Evolutionary conservation across 2,329 filamentous ascomycete genomes (phyloP).

Genomic region (Arthrinium puccinioides): DNA sequence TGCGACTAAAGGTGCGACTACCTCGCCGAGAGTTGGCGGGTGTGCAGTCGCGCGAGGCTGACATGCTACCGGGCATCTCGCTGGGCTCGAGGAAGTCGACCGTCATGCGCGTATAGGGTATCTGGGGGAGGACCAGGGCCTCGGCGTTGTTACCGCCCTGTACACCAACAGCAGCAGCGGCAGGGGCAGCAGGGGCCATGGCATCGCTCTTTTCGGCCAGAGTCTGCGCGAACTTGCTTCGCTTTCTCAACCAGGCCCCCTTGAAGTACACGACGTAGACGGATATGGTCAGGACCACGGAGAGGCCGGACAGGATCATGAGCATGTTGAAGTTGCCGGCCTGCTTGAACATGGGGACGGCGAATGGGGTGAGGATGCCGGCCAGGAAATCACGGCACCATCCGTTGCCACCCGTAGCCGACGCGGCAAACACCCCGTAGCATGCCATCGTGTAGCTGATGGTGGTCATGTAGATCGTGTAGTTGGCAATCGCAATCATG

Average conservation of each 20-base stretch:
- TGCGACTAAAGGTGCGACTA: too few relatives aligned
- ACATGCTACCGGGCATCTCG: neutral
- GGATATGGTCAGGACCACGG: slow-evolving; percentile 52
- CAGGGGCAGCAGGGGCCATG: neutral
- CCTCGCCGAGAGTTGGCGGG: neutral
- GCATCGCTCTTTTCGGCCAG: slow-evolving; percentile 33
- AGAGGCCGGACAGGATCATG: slow-evolving; percentile 57
- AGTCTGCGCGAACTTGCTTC: slow-evolving; percentile 59
- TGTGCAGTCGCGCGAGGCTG: neutral
- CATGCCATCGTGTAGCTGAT: slow-evolving; percentile 74
- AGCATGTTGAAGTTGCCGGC: slow-evolving; percentile 44
- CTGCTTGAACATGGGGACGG: slow-evolving; percentile 56
- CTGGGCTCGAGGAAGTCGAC: neutral
- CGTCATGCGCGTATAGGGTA: neutral
- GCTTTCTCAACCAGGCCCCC: slow-evolving; percentile 50
- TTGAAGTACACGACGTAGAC: slow-evolving; percentile 63
- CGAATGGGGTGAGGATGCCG: slow-evolving; percentile 62
- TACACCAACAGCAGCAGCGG: neutral
- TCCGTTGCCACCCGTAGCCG: slow-evolving; percentile 69
- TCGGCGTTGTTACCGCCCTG: too few relatives aligned
- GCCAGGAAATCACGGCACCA: slow-evolving; percentile 68
- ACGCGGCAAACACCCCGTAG: slow-evolving; percentile 66
- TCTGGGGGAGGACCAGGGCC: neutral
- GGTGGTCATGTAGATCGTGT: slow-evolving; percentile 67
- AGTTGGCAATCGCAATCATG: slow-evolving; percentile 67